These are phyloP conservation scores for Ocimum tenuiflorum DNA, from an alignment of 257 asterid genomes.

Conservation along the genomic window DNA sequence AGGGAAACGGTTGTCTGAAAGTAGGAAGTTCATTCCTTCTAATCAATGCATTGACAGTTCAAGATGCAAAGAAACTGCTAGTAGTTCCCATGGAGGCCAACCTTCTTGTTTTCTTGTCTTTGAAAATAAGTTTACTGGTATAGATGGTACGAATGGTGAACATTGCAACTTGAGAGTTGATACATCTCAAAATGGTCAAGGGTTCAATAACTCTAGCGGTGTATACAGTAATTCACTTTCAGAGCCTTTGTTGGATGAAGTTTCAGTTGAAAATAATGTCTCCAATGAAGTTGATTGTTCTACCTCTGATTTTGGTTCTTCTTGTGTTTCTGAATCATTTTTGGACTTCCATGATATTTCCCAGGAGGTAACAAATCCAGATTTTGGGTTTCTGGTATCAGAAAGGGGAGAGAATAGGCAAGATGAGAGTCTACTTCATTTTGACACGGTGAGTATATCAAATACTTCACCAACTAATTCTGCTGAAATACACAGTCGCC, in stretches of 20 bases:
- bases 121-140: constrained; percentile 23
- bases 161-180: constrained; percentile 21
- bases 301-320: constrained; percentile 47
- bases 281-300: constrained; percentile 45
- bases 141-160: constrained; percentile 20
- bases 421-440: constrained; percentile 45
- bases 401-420: constrained; percentile 54
- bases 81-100: constrained; percentile 45
- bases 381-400: constrained; percentile 41
- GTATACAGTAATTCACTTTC: constrained; percentile 26
- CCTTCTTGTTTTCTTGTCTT: constrained; percentile 26
- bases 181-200: constrained; percentile 28
- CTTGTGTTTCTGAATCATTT: constrained; percentile 47
- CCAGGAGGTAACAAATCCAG: constrained; percentile 39
- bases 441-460: constrained; percentile 46
- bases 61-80: constrained; percentile 38
- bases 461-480: constrained; percentile 38
- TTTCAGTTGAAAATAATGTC: constrained; percentile 43
- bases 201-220: constrained; percentile 20
- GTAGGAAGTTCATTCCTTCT: constrained; percentile 45
- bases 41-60: constrained; percentile 21
- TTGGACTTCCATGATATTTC: constrained; percentile 26
- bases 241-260: constrained; percentile 44
- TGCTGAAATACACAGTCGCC: constrained; percentile 47
- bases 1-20: constrained; percentile 44